phyloP scores from a whole-genome alignment of 78 protist species.

The Tieghemostelium lacteum region DNA sequence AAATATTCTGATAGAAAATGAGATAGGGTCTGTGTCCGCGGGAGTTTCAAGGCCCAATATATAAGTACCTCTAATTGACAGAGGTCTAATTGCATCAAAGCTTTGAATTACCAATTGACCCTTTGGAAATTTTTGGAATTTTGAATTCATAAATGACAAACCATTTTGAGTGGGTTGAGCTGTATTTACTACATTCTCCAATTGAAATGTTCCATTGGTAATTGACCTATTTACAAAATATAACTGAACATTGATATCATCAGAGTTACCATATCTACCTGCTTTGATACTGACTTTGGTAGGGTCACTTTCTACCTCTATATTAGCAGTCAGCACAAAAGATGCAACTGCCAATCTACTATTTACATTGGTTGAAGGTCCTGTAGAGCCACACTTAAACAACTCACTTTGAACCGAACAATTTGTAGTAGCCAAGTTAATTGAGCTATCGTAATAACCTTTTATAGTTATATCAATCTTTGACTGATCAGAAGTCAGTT shows the following conservation, averaged over 20 bases:
- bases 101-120: slow-evolving; percentile 13
- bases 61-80: too few relatives aligned
- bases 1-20: too few relatives aligned
- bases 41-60: too few relatives aligned
- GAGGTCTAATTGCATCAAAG: slow-evolving; percentile 52
- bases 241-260: background rate
- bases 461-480: slow-evolving; percentile 40
- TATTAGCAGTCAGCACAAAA: background rate
- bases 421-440: too few relatives aligned
- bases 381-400: slow-evolving; percentile 30
- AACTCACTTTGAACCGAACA: too few relatives aligned
- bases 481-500: slow-evolving; percentile 13
- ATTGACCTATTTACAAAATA: background rate
- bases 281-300: background rate
- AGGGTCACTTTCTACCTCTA: background rate
- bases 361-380: slow-evolving; percentile 28
- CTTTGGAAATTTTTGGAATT: too few relatives aligned
- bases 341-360: slow-evolving; percentile 35
- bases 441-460: slow-evolving; percentile 13
- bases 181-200: background rate
- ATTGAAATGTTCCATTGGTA: background rate
- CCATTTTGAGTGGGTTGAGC: background rate
- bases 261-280: too few relatives aligned
- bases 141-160: background rate
- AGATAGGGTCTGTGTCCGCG: too few relatives aligned